Conservation (phyloP, 495 filamentous ascomycete genomes). For the Neurospora terricola region DNA sequence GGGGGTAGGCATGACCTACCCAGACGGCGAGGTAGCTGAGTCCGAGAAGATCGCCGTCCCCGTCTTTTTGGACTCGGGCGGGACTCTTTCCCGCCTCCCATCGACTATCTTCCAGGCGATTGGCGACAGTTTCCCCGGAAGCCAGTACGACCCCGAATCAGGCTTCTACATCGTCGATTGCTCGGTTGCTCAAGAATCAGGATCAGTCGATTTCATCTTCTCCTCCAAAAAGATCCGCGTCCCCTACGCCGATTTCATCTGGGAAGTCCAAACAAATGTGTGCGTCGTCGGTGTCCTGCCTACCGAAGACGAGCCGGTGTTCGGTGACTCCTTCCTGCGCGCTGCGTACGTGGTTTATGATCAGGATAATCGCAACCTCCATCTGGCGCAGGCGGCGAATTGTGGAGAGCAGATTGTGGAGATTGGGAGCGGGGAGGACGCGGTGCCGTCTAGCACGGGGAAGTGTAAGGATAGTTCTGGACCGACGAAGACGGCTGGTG, state of each 20-base stretch:
- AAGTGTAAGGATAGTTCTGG: slow-evolving; percentile 3
- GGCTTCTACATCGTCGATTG: slow-evolving; percentile 51
- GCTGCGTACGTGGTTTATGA: slow-evolving; percentile 27
- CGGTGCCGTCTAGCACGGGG: slow-evolving; percentile 13
- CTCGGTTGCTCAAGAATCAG: slow-evolving; percentile 35
- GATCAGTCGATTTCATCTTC: slow-evolving; percentile 52
- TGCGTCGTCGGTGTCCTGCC: slow-evolving; percentile 20
- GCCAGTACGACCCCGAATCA: slow-evolving; percentile 13
- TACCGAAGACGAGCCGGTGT: slow-evolving; percentile 14
- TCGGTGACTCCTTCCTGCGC: slow-evolving; percentile 24
- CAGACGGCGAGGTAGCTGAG: slow-evolving; percentile 9
- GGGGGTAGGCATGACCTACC: slow-evolving; percentile 16
- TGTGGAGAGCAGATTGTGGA: slow-evolving; percentile 19
- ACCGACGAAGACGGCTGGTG: slow-evolving; percentile 1
- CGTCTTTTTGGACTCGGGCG: slow-evolving; percentile 23
- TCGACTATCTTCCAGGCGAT: slow-evolving; percentile 17
- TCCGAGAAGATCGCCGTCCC: slow-evolving; percentile 13
- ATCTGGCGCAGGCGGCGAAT: slow-evolving; percentile 27
- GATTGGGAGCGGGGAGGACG: slow-evolving; percentile 7
- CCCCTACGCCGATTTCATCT: slow-evolving; percentile 52
- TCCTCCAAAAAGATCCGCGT: slow-evolving; percentile 45
- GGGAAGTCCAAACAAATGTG: slow-evolving; percentile 18
- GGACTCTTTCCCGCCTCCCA: slow-evolving; percentile 17
- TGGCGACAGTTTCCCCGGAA: slow-evolving; percentile 6
- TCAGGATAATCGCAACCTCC: slow-evolving; percentile 25